These are phyloP conservation scores for Penicillium palitans DNA, from an alignment of 2,329 filamentous ascomycete species.

Conservation along the genomic window DNA sequence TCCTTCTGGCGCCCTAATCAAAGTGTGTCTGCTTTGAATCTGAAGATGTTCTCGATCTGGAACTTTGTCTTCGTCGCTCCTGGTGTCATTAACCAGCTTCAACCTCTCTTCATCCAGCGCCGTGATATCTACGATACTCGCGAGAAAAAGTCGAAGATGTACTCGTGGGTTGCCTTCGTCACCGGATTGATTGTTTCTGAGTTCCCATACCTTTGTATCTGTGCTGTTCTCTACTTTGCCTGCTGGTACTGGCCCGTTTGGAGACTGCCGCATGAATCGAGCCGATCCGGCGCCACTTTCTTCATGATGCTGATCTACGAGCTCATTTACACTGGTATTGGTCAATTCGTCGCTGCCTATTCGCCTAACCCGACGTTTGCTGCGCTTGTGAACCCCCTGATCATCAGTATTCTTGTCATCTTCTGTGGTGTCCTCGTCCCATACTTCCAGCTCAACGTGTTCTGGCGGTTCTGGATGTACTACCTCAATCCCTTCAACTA, in stretches of 20 bases:
- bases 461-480: slow-evolving; percentile 69
- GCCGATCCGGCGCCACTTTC: slow-evolving; percentile 52
- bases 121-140: slow-evolving; percentile 12
- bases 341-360: slow-evolving; percentile 77
- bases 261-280: slow-evolving; percentile 61
- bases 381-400: slow-evolving; percentile 71
- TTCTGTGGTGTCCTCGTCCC: slow-evolving; percentile 73
- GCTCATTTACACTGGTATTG: slow-evolving; percentile 69
- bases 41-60: slow-evolving; percentile 14
- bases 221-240: slow-evolving; percentile 11
- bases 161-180: slow-evolving; percentile 11
- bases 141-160: slow-evolving; percentile 14
- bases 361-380: slow-evolving; percentile 67
- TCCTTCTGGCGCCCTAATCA: slow-evolving; percentile 11
- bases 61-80: slow-evolving; percentile 14
- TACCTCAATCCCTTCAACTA: slow-evolving; percentile 64
- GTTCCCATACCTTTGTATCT: slow-evolving; percentile 12
- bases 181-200: slow-evolving; percentile 11
- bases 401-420: slow-evolving; percentile 68
- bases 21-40: slow-evolving; percentile 4
- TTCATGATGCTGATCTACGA: slow-evolving; percentile 74
- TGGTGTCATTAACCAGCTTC: slow-evolving; percentile 14
- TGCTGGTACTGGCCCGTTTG: slow-evolving; percentile 57
- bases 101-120: slow-evolving; percentile 11
- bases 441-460: slow-evolving; percentile 61